These are phyloP conservation scores for Domatiomyces globalis DNA, from an alignment of 2,329 filamentous ascomycete species.

Conservation along the genomic window DNA sequence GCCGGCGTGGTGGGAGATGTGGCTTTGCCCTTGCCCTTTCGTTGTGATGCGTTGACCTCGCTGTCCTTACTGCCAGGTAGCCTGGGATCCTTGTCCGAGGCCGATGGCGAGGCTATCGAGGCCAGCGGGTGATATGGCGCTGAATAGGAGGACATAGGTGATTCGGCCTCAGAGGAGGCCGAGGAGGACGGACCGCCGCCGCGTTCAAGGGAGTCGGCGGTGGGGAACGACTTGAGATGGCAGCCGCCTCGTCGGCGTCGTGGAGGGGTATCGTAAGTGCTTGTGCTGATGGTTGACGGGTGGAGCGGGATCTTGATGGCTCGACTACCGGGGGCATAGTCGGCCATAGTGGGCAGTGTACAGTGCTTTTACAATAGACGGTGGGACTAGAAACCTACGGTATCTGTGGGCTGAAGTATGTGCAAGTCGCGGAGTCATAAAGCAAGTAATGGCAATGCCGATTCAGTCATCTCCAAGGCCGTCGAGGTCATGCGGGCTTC, in stretches of 20 bases:
- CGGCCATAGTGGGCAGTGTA: not conserved
- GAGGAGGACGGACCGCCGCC: constrained; percentile 16
- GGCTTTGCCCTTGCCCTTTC: constrained; percentile 16
- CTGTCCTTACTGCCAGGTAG: constrained; percentile 1
- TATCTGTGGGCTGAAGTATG: not conserved
- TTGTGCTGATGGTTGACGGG: not conserved
- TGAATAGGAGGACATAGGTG: constrained; percentile 11
- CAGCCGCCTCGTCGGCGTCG: constrained; percentile 12
- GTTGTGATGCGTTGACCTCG: constrained; percentile 4
- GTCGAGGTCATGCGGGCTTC: not conserved
- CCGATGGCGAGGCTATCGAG: constrained; percentile 7
- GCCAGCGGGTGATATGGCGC: constrained; percentile 4
- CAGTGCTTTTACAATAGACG: too few species aligned
- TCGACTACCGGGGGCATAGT: constrained; percentile 1
- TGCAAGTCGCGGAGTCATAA: not conserved
- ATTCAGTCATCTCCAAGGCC: not conserved
- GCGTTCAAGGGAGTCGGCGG: constrained; percentile 6
- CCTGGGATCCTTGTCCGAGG: constrained; percentile 4
- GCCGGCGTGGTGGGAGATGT: constrained; percentile 1
- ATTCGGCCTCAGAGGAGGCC: constrained; percentile 8
- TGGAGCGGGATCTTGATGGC: constrained; percentile 19
- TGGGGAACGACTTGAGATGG: constrained; percentile 7
- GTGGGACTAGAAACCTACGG: not conserved
- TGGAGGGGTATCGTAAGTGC: constrained; percentile 4
- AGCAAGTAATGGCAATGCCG: not conserved